A percentile compares a stretch with the other conserved stretches of the same genome.
Evolutionary conservation across 768 basidiomycete genomes (phyloP).

Genomic region (Lentinus brumalis): DNA sequence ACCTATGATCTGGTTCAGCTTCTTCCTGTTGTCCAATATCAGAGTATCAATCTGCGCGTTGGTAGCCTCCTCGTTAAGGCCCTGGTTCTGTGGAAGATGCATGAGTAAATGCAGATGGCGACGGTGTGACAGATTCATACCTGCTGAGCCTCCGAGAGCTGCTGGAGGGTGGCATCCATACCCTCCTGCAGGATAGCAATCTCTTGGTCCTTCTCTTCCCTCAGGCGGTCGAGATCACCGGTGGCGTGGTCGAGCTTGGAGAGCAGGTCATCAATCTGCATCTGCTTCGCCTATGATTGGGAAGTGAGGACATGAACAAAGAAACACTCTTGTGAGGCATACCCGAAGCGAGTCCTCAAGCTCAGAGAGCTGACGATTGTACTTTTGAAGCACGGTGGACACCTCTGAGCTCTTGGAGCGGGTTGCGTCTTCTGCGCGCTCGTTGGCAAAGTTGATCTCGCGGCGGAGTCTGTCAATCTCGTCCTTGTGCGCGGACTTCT

Average conservation of each 20-base stretch:
- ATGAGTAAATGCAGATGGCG: neutral
- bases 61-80: constrained; percentile 84
- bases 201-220: constrained; percentile 98
- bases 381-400: constrained; percentile 83
- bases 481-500: constrained; percentile 93
- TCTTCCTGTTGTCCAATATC: constrained; percentile 96
- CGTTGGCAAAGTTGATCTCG: constrained; percentile 92
- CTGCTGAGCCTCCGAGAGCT: constrained; percentile 84
- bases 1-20: constrained; percentile 97
- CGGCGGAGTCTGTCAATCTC: constrained; percentile 91
- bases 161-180: constrained; percentile 89
- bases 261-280: constrained; percentile 93
- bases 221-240: constrained; percentile 75
- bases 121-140: constrained; percentile 41
- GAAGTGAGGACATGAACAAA: constrained; percentile 6
- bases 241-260: constrained; percentile 73
- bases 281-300: constrained; percentile 78
- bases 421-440: constrained; percentile 93
- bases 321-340: constrained; percentile 28
- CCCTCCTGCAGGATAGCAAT: constrained; percentile 94
- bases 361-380: constrained; percentile 94
- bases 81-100: constrained; percentile 63
- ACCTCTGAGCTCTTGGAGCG: constrained; percentile 94
- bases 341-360: constrained; percentile 95
- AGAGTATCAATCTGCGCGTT: constrained; percentile 97